These are phyloP conservation scores for Clathrus columnatus DNA, from an alignment of 768 basidiomycete species.

Conservation along the genomic window DNA sequence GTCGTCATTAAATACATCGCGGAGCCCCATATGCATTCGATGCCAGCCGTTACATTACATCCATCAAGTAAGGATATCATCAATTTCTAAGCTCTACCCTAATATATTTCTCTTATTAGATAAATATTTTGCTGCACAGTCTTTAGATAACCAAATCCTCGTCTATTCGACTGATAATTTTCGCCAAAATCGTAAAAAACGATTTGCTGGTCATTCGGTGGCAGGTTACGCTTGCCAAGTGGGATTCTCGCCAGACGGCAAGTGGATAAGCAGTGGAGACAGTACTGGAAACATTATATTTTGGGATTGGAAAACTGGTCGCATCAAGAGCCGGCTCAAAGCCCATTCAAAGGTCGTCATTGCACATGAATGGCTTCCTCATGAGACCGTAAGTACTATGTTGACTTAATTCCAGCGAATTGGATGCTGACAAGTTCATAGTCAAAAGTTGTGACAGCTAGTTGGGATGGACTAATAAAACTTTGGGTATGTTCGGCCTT, in stretches of 20 bases:
- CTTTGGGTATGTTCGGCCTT: conserved; percentile 65
- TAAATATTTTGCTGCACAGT: conserved; percentile 97
- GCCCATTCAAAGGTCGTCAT: conserved; percentile 97
- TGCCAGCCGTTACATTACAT: conserved; percentile 95
- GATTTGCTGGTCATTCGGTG: conserved; percentile 93
- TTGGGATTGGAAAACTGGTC: conserved; percentile 99
- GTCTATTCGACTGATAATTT: conserved; percentile 98
- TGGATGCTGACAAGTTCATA: conserved; percentile 24
- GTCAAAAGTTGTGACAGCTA: conserved; percentile 96
- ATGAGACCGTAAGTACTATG: conserved; percentile 69
- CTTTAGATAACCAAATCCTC: conserved; percentile 96
- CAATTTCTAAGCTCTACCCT: conserved; percentile 8
- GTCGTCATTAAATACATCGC: conserved; percentile 99
- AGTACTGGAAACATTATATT: conserved; percentile 92
- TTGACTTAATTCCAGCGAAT: conserved; percentile 11
- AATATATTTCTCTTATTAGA: conserved; percentile 33
- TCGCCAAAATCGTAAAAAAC: conserved; percentile 97
- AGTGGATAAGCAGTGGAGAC: conserved; percentile 96
- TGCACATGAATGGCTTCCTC: conserved; percentile 95
- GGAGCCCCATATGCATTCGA: conserved; percentile 98
- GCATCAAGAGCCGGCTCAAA: conserved; percentile 82
- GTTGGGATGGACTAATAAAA: conserved; percentile 98
- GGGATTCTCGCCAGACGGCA: conserved; percentile 96
- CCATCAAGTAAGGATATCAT: conserved; percentile 91
- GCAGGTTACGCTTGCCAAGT: conserved; percentile 97